Percentiles rank a stretch among this genome's conserved stretches.
These are phyloP conservation scores for Hemisphaericaspora xylanilytica DNA, from an alignment of 1,139 yeast species.

Conservation along the genomic window DNA sequence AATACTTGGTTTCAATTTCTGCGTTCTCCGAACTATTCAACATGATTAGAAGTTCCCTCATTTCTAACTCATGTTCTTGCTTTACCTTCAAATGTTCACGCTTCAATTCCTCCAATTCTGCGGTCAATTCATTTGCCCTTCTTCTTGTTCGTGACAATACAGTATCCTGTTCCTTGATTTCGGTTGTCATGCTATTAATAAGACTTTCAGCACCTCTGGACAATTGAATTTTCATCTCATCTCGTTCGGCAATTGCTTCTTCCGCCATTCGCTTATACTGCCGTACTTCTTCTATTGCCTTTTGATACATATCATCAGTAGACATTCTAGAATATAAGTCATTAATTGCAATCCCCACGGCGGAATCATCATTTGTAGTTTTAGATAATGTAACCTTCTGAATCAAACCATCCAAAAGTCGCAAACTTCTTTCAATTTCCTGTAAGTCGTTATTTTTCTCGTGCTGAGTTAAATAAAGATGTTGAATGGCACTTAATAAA, in stretches of 20 bases:
- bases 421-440: slow-evolving; percentile 63
- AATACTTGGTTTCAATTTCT: slow-evolving; percentile 29
- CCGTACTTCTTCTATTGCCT: slow-evolving; percentile 73
- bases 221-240: slow-evolving; percentile 69
- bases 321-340: slow-evolving; percentile 73
- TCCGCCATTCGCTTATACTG: slow-evolving; percentile 66
- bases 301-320: slow-evolving; percentile 86
- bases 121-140: slow-evolving; percentile 59
- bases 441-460: slow-evolving; percentile 51
- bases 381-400: slow-evolving; percentile 74
- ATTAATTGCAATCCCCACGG: slow-evolving; percentile 81
- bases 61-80: slow-evolving; percentile 84
- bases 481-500: slow-evolving; percentile 78
- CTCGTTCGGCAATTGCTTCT: slow-evolving; percentile 83
- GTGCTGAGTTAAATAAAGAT: slow-evolving; percentile 69
- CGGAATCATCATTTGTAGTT: slow-evolving; percentile 66
- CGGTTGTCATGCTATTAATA: slow-evolving; percentile 66
- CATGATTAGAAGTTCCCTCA: slow-evolving; percentile 78
- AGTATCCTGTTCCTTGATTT: slow-evolving; percentile 70
- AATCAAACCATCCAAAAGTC: slow-evolving; percentile 78
- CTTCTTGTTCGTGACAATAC: slow-evolving; percentile 67
- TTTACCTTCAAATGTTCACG: slow-evolving; percentile 69
- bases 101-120: slow-evolving; percentile 70
- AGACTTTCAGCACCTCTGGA: slow-evolving; percentile 84
- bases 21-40: slow-evolving; percentile 40